phyloP scores from a whole-genome alignment of 192 early-diverging fungal genomes.

The Rhizophagus prolifer region DNA sequence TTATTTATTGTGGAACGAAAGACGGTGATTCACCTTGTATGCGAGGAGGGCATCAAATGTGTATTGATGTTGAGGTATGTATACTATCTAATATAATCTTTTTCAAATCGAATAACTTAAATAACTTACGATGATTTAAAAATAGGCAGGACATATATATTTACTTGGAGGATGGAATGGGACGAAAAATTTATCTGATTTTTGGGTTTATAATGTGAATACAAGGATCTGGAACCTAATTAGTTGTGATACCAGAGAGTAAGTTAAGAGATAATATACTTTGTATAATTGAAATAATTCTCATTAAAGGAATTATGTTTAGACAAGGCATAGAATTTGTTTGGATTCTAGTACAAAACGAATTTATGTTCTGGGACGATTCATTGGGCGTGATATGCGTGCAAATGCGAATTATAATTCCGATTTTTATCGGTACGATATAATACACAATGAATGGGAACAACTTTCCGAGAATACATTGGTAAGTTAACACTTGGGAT shows the following conservation, averaged over 20 bases:
- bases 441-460: slow-evolving; percentile 62
- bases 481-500: slow-evolving; percentile 38
- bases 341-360: slow-evolving; percentile 73
- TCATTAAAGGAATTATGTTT: not conserved
- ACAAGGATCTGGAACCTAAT: slow-evolving; percentile 72
- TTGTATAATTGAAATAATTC: not conserved
- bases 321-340: slow-evolving; percentile 90
- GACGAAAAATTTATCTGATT: slow-evolving; percentile 77
- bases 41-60: slow-evolving; percentile 97
- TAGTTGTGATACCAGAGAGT: slow-evolving; percentile 72
- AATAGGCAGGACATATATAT: slow-evolving; percentile 64
- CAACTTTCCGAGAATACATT: slow-evolving; percentile 76
- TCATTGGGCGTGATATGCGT: slow-evolving; percentile 76
- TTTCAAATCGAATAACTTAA: not conserved
- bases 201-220: slow-evolving; percentile 78
- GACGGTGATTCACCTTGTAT: slow-evolving; percentile 55
- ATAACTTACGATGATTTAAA: not conserved
- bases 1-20: not conserved
- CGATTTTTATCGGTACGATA: slow-evolving; percentile 91
- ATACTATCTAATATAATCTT: not conserved
- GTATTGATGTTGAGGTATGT: slow-evolving; percentile 68
- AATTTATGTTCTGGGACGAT: slow-evolving; percentile 87
- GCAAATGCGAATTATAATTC: slow-evolving; percentile 67
- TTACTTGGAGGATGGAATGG: slow-evolving; percentile 97
- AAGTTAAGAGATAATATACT: slow-evolving; percentile 7